Evolutionary conservation across 441 rosid species (phyloP), one percentile per base, ranked within the genome.

Genomic region (Manihot esculenta): DNA sequence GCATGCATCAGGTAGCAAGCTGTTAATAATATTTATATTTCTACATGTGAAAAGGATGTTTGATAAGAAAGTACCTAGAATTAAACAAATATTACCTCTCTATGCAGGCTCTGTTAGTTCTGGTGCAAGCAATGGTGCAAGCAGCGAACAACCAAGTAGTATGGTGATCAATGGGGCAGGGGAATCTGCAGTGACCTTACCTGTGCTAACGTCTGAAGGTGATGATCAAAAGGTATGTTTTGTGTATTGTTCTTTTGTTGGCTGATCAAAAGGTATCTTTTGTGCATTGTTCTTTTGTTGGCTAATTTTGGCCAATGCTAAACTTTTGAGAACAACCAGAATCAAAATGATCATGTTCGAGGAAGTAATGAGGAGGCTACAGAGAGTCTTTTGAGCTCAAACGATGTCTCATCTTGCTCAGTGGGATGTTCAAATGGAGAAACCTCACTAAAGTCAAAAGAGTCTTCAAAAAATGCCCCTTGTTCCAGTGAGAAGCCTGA

Each of bases 1-100:
- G 81, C 71, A 51, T 73, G 78, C 82, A 55, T 66, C 90, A 33
- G 93, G 97, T 91, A 74, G 66, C 59, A 81, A 60, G 67, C 44
- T 71, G 66, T 62, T 66, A 50, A 20, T 8, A 42, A 35, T 3
- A 35, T 35, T 5, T 35, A 35, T 35, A 35, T 35, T 0, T 2
- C 0, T 5, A 3, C 5, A 35, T 35, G 5, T 35, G 14, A 56
- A 23, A 24, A 26, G 26, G n/a, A 41, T 64, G 13, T 21, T 48
- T 56, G 0, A 10, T 21, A 30, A 1, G 41, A 35, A 35, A 35
- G 35, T 72, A 45, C 44, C 63, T 56, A 50, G 47, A 53, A 50
- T 79, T 10, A 62, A 65, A 17, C 61, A 47, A 51, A 61, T 77
- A 63, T 42, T 69, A 23, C 78, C 73, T 70, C 23, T 42, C n/a